These are phyloP conservation scores for Coemansia sp. DNA, from an alignment of 192 early-diverging fungal genomes.

Conservation along the genomic window DNA sequence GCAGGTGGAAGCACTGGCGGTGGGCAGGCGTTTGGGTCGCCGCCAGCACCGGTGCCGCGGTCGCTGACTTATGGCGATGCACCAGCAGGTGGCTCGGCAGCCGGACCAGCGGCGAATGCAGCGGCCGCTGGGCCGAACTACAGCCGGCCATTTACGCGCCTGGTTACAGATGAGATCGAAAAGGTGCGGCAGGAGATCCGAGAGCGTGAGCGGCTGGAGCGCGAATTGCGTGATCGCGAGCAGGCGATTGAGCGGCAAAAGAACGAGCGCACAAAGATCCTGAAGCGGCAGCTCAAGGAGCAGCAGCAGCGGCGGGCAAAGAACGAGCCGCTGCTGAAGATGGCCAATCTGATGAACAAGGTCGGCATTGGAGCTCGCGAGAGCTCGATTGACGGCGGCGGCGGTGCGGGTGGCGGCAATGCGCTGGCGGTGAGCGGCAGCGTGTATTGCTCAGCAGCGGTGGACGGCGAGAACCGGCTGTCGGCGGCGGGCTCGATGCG, in stretches of 20 bases:
- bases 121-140: conserved; percentile 6
- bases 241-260: conserved; percentile 50
- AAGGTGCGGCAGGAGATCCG: conserved; percentile 66
- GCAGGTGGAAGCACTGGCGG: neutral
- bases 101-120: neutral
- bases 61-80: conserved; percentile 36
- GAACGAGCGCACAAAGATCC: conserved; percentile 54
- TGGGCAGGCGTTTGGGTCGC: conserved; percentile 38
- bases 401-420: neutral
- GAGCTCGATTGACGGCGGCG: conserved; percentile 29
- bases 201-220: conserved; percentile 65
- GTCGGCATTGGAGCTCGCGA: conserved; percentile 38
- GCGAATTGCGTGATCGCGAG: conserved; percentile 60
- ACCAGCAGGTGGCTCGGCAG: conserved; percentile 8
- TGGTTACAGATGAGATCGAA: conserved; percentile 63
- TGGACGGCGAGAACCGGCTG: conserved; percentile 20
- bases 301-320: conserved; percentile 56
- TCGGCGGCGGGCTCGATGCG: conserved; percentile 34
- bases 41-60: conserved; percentile 45
- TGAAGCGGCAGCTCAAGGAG: conserved; percentile 58
- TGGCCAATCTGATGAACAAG: conserved; percentile 56
- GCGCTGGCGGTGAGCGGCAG: neutral
- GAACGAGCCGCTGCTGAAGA: conserved; percentile 57
- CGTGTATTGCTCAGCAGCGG: neutral
- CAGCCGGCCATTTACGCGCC: conserved; percentile 39